Percentiles rank a stretch among this genome's conserved stretches.
Evolutionary conservation across 108 stramenopile species (phyloP).

Genomic region (Skeletonema tropicum): DNA sequence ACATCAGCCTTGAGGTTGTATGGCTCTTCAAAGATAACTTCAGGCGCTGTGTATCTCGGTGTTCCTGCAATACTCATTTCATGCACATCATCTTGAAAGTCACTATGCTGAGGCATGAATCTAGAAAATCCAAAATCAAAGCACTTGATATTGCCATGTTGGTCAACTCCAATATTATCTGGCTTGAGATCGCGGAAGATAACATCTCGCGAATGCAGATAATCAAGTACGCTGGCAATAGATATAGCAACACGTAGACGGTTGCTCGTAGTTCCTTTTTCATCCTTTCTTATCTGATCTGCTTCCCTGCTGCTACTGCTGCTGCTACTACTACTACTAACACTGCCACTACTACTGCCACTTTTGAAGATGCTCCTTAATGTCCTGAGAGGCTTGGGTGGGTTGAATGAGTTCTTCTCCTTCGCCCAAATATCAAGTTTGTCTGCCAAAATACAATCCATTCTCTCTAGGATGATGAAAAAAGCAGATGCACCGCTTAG

Average conservation of each 20-base stretch:
- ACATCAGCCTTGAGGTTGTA: conserved; percentile 58
- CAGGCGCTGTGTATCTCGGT: conserved; percentile 47
- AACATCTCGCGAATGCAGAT: conserved; percentile 71
- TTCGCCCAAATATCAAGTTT: not conserved
- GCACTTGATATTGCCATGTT: not conserved
- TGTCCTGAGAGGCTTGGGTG: not conserved
- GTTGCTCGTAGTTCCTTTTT: not conserved
- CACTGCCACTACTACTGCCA: not conserved
- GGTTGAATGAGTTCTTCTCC: not conserved
- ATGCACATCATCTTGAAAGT: conserved; percentile 52
- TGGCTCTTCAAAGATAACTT: conserved; percentile 45
- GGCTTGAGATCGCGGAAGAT: conserved; percentile 74
- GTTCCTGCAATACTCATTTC: conserved; percentile 78
- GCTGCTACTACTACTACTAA: not conserved
- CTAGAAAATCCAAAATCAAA: not conserved
- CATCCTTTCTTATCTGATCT: not conserved
- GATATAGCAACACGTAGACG: conserved; percentile 4
- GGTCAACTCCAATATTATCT: conserved; percentile 1
- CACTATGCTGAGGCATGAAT: conserved; percentile 55
- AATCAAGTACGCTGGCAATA: conserved; percentile 56
- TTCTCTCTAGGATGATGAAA: conserved; percentile 77
- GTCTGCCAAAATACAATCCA: conserved; percentile 55
- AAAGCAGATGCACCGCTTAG: conserved; percentile 28
- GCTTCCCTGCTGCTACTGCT: not conserved
- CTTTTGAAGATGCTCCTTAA: not conserved